Base-by-base conservation (phyloP, 176 grass and related monocot species). In the Coix lacrymajobi region DNA sequence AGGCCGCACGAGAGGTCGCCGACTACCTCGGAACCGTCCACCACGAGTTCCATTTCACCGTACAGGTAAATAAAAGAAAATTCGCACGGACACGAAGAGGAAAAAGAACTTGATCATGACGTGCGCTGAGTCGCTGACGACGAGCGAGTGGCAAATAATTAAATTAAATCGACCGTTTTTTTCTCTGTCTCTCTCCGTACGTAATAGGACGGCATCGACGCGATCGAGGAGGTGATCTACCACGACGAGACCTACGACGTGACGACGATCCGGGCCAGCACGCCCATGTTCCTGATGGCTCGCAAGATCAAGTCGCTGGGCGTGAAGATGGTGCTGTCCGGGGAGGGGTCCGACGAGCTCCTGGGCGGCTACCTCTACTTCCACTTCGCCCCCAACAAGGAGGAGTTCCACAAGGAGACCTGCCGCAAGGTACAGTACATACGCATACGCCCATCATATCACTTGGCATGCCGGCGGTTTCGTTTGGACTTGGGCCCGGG, bases 341-440 rank as follows among this genome's bases (percentile, higher is more conserved):
- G 97, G 1, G 97, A 99, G 79, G 97, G 97, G 1, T 91, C 97
- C 8, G 97, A 99, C 43, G 97, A 99, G 87, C 91, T 96, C 9
- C 94, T 99, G 2, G 97, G 97, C 11, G 97, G 97, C 22, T 99
- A 99, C 73, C 80, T 99, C 65, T 99, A 99, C 85, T 99, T 99
- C 81, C 97, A 99, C 93, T 96, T 94, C 85, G 97, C 97, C 0
- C 97, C 97, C 6, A 94, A 99, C 86, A 99, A 94, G 83, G 91
- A 99, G 62, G 93, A 99, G 88, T 79, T 99, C 73, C 96, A 99
- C 90, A 83, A 62, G 72, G 97, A 99, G 56, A 96, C 93, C 33
- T 99, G 97, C 84, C 85, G 93, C 80, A 99, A 99, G 96, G 94
- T 91, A 57, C n/a, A n/a, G n/a, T n/a, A n/a, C n/a, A n/a, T n/a